Base-by-base conservation (phyloP, 208 protist species). In the Crithidia sp. region DNA sequence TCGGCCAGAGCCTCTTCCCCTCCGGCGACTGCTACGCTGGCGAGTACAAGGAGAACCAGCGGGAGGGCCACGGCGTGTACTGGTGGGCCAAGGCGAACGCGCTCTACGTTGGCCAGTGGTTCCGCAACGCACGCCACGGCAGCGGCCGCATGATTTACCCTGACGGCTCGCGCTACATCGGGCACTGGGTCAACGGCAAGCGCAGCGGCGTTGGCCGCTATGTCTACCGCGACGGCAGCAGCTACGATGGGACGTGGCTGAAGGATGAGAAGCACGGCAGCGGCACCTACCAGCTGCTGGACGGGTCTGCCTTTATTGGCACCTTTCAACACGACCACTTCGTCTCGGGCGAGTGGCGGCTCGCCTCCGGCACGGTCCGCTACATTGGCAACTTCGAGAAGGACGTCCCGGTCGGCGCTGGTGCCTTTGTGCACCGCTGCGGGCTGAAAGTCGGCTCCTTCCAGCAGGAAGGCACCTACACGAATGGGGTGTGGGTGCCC, bases 1-100 rank as follows among this genome's bases (percentile, higher is more conserved):
- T 97, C 36, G 93, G 93, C 3, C 88, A 95, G 74, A 90, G 76
- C 37, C 86, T 97, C 39, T 97, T 90, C 71, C 89, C 89, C 40
- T 93, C 89, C 55, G 93, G 93, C 44, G 93, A 97, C 74, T 90
- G 82, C 67, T 97, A 97, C 77, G 67, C 89, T 0, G 93, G 93
- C 2, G 85, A 92, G 76, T 97, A 95, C 83, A 69, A 74, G 19
- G 74, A 91, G 45, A 97, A 97, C 74, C 76, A 86, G 62, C 93
- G 93, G 9, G 76, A 94, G 45, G 90, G 93, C 39, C 45, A 65
- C 40, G 93, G 93, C 7, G 74, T 88, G 47, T 97, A 97, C 73
- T 95, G 84, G 86, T 97, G 89, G 89, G 63, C 83, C 10, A 54
- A 68, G 55, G 64, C 83, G 4, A 76, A 72, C 40, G 82, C 85